phyloP scores from a whole-genome alignment of 2,329 filamentous ascomycete genomes.

The Phaeomoniella chlamydospora region DNA sequence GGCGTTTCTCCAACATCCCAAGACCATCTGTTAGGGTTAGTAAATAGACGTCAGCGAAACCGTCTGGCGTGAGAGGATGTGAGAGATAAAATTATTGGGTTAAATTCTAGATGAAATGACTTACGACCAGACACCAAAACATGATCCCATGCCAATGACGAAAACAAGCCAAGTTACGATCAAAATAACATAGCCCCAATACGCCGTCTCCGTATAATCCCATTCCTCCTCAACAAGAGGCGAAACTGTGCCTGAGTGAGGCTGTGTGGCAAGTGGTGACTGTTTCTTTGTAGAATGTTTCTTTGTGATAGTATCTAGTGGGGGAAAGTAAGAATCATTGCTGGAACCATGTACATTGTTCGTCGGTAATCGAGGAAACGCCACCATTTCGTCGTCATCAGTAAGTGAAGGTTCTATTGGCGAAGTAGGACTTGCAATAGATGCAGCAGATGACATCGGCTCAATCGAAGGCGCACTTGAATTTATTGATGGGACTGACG shows the following conservation, averaged over 20 bases:
- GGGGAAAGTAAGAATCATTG: constrained; percentile 49
- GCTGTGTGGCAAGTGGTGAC: constrained; percentile 22
- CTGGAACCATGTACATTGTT: constrained; percentile 21
- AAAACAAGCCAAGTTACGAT: constrained; percentile 90
- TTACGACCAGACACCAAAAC: constrained; percentile 65
- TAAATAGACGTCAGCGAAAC: no score
- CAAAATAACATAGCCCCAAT: constrained; percentile 95
- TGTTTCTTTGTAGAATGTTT: constrained; percentile 15
- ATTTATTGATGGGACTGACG: constrained; percentile 13
- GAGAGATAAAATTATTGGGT: no score
- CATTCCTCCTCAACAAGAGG: constrained; percentile 41
- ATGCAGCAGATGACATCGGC: constrained; percentile 16
- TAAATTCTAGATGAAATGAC: not conserved
- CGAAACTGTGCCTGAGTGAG: constrained; percentile 15
- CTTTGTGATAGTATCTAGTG: constrained; percentile 21
- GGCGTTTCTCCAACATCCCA: constrained; percentile 97
- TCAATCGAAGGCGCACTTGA: constrained; percentile 19
- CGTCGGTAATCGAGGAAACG: constrained; percentile 37
- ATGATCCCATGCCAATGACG: constrained; percentile 91
- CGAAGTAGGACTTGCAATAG: constrained; percentile 37
- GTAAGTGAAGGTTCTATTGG: constrained; percentile 58
- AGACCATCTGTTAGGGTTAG: constrained; percentile 61
- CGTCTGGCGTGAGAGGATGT: no score
- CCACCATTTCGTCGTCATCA: constrained; percentile 66
- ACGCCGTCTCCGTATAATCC: constrained; percentile 90